Evolutionary conservation across 306 rosid species (phyloP), one percentile per base, ranked within the genome.

Genomic region (Benincasa hispida): DNA sequence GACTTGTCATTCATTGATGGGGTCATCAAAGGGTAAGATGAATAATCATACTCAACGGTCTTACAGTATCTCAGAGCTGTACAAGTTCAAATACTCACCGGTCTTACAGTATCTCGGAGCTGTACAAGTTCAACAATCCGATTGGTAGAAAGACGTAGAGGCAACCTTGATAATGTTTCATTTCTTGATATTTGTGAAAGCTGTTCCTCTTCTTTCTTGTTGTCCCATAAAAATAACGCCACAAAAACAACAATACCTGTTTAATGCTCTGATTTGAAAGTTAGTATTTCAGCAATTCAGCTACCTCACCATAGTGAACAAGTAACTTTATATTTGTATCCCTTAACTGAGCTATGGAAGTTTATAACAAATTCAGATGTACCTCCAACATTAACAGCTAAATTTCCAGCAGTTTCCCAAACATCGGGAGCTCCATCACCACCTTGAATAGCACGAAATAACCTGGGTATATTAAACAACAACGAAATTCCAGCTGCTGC

Each of bases 101-200:
- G 99, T 81, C 99, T 84, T 80, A 84, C 96, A 77, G 88, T 90
- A 84, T 94, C 96, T 66, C 97, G 87, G 77, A 94, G 93, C 87
- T 90, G 99, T 83, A 94, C 96, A 22, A 94, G 99, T 84, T 94
- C 99, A 83, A 94, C 95, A 76, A 94, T 69, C 61, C 97, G 96
- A 83, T 94, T 90, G 62, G 99, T 92, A 87, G 99, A 90, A 77
- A 94, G 96, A 81, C 92, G 95, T 85, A 94, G 77, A 76, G 99
- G 99, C 90, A 94, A 76, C 82, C 99, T 92, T 18, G 97, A 94
- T 61, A 94, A 76, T 37, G 89, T 90, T 86, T 94, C 97, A 84
- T 92, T 68, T 73, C 96, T 88, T 58, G 97, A 75, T 85, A 94
- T 94, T 83, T 90, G 95, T 24, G 91, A 88, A 74, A 92, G 86